These are phyloP conservation scores for Lophium mytilinum DNA, from an alignment of 495 filamentous ascomycete genomes.

Conservation along the genomic window DNA sequence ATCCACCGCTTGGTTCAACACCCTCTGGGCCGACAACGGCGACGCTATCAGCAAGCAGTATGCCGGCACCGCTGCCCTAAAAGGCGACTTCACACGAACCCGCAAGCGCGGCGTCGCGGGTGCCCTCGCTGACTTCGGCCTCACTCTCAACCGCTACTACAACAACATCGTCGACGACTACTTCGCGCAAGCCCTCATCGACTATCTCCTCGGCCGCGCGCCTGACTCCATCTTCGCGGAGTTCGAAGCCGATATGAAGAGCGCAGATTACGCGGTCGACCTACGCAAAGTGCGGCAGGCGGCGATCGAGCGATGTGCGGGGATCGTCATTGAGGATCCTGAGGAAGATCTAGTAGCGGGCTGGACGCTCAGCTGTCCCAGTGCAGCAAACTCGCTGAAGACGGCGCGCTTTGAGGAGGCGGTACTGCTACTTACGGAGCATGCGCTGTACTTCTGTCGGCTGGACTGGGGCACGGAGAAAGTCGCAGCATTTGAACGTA, in stretches of 20 bases:
- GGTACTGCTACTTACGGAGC: conserved; percentile 76
- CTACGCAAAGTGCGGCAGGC: conserved; percentile 74
- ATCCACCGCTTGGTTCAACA: conserved; percentile 84
- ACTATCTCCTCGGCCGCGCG: conserved; percentile 88
- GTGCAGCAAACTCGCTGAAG: conserved; percentile 54
- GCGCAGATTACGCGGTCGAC: conserved; percentile 77
- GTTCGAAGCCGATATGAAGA: conserved; percentile 83
- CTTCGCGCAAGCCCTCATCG: conserved; percentile 88
- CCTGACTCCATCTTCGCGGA: conserved; percentile 76
- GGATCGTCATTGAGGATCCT: conserved; percentile 76
- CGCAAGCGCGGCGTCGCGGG: conserved; percentile 85
- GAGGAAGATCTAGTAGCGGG: conserved; percentile 75
- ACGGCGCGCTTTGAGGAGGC: conserved; percentile 62
- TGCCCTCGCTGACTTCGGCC: conserved; percentile 82
- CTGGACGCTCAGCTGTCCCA: conserved; percentile 70
- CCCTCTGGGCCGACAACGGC: conserved; percentile 90
- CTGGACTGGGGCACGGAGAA: conserved; percentile 94
- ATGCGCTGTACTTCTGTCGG: conserved; percentile 74
- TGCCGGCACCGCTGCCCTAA: conserved; percentile 84
- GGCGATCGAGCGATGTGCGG: conserved; percentile 77
- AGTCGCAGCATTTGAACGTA: conserved; percentile 79
- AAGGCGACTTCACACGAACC: conserved; percentile 91
- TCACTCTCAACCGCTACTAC: conserved; percentile 66
- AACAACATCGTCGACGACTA: conserved; percentile 92
- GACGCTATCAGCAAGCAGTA: conserved; percentile 64